These are phyloP conservation scores for Penstemon davidsonii DNA, from an alignment of 257 asterid species.

Conservation along the genomic window DNA sequence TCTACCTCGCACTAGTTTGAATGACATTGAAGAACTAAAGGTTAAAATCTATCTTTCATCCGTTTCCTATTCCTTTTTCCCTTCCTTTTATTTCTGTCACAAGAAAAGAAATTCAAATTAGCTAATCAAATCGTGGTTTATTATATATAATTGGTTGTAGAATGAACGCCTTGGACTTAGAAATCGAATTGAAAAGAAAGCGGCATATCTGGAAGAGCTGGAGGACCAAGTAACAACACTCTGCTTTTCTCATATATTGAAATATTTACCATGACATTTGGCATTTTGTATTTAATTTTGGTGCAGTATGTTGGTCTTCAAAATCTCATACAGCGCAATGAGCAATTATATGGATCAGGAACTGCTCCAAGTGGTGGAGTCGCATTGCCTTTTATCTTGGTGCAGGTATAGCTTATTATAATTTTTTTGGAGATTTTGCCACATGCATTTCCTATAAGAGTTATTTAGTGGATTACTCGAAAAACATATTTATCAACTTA, in stretches of 20 bases:
- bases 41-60: constrained; percentile 29
- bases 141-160: constrained; percentile 44
- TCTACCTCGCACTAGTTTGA: constrained; percentile 80
- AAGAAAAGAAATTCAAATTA: constrained; percentile 13
- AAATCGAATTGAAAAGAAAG: constrained; percentile 83
- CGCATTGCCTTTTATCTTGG: constrained; percentile 94
- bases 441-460: constrained; percentile 5
- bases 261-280: constrained; percentile 2
- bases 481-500: constrained; percentile 15
- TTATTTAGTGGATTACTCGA: too few species aligned
- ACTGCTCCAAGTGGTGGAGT: constrained; percentile 95
- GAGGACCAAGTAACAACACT: constrained; percentile 76
- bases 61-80: constrained; percentile 15
- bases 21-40: constrained; percentile 90
- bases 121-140: constrained; percentile 12
- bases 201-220: constrained; percentile 85
- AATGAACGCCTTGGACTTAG: constrained; percentile 70
- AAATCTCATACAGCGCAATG: constrained; percentile 80
- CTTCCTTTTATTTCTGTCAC: constrained; percentile 2
- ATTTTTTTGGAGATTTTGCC: constrained; percentile 3
- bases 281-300: background rate
- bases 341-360: constrained; percentile 79
- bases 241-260: constrained; percentile 21
- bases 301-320: constrained; percentile 81
- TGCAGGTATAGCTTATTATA: constrained; percentile 62